Conservation (phyloP, 192 early-diverging fungal species). For the Entophlyctis helioformis region DNA sequence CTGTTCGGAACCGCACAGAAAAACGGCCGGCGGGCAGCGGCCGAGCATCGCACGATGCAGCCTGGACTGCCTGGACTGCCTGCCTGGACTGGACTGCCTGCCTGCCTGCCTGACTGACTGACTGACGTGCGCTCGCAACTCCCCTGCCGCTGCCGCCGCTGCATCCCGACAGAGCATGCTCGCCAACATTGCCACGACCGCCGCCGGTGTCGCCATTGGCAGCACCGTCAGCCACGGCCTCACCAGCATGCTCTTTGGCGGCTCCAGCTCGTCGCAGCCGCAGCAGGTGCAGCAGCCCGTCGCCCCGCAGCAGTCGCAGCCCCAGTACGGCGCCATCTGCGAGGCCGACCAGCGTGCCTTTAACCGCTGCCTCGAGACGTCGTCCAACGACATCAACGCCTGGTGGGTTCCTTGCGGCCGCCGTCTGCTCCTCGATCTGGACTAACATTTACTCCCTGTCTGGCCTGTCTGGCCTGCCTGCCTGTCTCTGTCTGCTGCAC, state of each 20-base stretch:
- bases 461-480: too few relatives aligned
- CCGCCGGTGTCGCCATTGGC: slow-evolving; percentile 88
- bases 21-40: neutral
- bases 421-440: neutral
- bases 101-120: neutral
- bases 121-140: neutral
- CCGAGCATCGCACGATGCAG: neutral
- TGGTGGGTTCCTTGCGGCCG: slow-evolving; percentile 35
- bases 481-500: too few relatives aligned
- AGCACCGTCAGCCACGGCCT: slow-evolving; percentile 47
- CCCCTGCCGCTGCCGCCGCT: neutral
- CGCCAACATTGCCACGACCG: slow-evolving; percentile 85
- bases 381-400: slow-evolving; percentile 60
- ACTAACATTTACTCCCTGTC: too few relatives aligned
- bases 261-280: slow-evolving; percentile 2
- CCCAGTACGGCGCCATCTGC: slow-evolving; percentile 12
- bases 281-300: slow-evolving; percentile 24
- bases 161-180: slow-evolving; percentile 32
- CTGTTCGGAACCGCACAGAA: too few relatives aligned
- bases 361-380: slow-evolving; percentile 74
- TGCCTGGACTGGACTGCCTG: neutral
- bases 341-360: slow-evolving; percentile 70
- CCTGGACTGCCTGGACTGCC: neutral
- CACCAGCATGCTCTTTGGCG: slow-evolving; percentile 23
- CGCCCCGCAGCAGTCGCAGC: slow-evolving; percentile 26